phyloP scores from a whole-genome alignment of 2,329 filamentous ascomycete species.

The Fusarium coicis region DNA sequence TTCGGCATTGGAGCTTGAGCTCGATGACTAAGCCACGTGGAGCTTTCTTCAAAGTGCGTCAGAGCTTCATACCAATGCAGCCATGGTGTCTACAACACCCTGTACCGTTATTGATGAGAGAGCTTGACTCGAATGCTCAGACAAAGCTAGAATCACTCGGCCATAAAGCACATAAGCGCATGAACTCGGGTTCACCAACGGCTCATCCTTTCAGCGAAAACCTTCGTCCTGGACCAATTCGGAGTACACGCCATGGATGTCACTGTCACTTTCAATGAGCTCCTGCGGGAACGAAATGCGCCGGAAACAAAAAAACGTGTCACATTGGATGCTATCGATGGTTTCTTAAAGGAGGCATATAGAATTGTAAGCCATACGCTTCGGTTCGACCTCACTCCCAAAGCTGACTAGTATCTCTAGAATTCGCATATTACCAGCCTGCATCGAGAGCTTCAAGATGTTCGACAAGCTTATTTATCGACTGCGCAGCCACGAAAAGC shows the following conservation, averaged over 20 bases:
- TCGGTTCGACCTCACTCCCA: constrained; percentile 2
- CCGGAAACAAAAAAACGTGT: constrained; percentile 55
- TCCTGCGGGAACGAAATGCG: constrained; percentile 70
- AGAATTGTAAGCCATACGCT: constrained; percentile 74
- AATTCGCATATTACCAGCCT: constrained; percentile 87
- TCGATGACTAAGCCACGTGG: constrained; percentile 41
- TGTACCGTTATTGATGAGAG: constrained; percentile 15
- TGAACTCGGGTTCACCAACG: neutral
- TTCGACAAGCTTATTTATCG: constrained; percentile 92
- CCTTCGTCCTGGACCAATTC: neutral
- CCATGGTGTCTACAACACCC: constrained; percentile 44
- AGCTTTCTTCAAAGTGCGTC: constrained; percentile 32
- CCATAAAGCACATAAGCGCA: neutral
- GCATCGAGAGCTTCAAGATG: constrained; percentile 80
- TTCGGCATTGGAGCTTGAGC: neutral
- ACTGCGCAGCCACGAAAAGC: constrained; percentile 73
- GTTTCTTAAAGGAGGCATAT: constrained; percentile 94
- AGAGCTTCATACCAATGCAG: constrained; percentile 37
- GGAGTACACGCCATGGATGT: constrained; percentile 64
- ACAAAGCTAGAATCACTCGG: constrained; percentile 9
- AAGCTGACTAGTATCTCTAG: constrained; percentile 57
- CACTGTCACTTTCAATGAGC: constrained; percentile 74
- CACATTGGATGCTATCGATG: constrained; percentile 71
- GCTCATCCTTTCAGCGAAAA: constrained; percentile 1
- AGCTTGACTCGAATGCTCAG: constrained; percentile 18